Conservation (phyloP, 1,284 basidiomycete genomes). For the Psilocybe mexicana region DNA sequence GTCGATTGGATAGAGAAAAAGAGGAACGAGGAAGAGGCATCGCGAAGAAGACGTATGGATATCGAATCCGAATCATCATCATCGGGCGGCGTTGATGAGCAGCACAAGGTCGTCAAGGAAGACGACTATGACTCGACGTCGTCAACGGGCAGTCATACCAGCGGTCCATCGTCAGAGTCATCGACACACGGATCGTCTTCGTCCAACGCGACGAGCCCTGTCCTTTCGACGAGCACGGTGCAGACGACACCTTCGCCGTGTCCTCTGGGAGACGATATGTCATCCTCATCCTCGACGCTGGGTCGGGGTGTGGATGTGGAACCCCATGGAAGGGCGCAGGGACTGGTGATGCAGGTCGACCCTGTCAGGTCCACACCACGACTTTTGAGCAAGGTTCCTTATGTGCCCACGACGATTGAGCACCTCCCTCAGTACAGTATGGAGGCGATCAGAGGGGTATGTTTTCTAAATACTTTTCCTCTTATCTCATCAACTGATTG, state of each 20-base stretch:
- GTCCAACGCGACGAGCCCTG: constrained; percentile 63
- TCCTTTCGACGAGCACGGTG: constrained; percentile 70
- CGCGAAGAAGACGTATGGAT: constrained; percentile 41
- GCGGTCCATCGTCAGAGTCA: constrained; percentile 5
- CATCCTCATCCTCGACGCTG: no score
- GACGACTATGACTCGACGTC: constrained; percentile 21
- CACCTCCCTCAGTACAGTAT: constrained; percentile 62
- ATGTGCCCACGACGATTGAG: constrained; percentile 59
- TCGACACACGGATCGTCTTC: constrained; percentile 22
- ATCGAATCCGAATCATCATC: constrained; percentile 21
- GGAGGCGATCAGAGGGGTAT: constrained; percentile 56
- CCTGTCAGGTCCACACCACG: constrained; percentile 59
- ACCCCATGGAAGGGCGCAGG: no score
- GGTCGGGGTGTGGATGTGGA: no score
- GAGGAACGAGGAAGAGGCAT: constrained; percentile 36
- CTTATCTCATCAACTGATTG: constrained; percentile 1
- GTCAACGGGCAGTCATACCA: constrained; percentile 16
- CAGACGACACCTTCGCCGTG: constrained; percentile 76
- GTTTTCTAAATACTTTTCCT: constrained; percentile 27
- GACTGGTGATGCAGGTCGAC: constrained; percentile 32
- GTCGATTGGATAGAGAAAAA: constrained; percentile 60
- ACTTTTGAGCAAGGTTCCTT: constrained; percentile 64
- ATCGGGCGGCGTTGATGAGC: constrained; percentile 23
- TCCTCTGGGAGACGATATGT: constrained; percentile 36
- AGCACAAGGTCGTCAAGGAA: constrained; percentile 10